Conservation (phyloP, 768 basidiomycete species). For the Coprinopsis strossmayeri region DNA sequence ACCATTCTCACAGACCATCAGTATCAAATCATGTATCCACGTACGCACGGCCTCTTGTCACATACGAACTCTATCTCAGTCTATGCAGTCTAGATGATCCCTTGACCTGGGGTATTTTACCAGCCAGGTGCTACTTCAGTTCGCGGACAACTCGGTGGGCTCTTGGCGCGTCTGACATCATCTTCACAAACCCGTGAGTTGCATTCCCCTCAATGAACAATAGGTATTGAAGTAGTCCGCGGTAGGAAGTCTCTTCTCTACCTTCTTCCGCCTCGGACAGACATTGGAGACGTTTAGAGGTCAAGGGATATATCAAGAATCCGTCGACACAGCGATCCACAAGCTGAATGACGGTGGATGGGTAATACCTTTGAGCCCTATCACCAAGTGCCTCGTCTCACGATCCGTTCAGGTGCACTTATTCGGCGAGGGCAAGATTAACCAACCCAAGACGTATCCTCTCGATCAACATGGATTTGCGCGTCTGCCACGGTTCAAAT, state of each 20-base stretch:
- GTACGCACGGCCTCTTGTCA: slow-evolving; percentile 35
- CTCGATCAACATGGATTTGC: slow-evolving; percentile 34
- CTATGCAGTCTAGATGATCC: slow-evolving; percentile 64
- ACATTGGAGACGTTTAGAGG: slow-evolving; percentile 91
- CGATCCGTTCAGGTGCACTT: slow-evolving; percentile 66
- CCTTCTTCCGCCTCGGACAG: slow-evolving; percentile 86
- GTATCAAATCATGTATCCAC: slow-evolving; percentile 95
- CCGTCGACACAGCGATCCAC: slow-evolving; percentile 76
- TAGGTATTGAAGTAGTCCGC: slow-evolving; percentile 11
- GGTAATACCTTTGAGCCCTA: slow-evolving; percentile 44
- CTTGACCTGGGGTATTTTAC: slow-evolving; percentile 82
- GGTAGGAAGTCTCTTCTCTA: slow-evolving; percentile 63
- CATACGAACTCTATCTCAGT: slow-evolving; percentile 1
- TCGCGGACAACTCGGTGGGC: slow-evolving; percentile 77
- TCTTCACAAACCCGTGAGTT: slow-evolving; percentile 88
- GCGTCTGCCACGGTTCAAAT: slow-evolving; percentile 76
- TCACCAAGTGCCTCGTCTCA: neutral
- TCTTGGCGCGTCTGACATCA: slow-evolving; percentile 86
- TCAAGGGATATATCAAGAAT: slow-evolving; percentile 81
- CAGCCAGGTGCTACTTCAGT: slow-evolving; percentile 50
- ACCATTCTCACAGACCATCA: slow-evolving; percentile 26
- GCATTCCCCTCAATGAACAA: neutral
- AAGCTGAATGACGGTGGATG: slow-evolving; percentile 79
- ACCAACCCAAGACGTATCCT: slow-evolving; percentile 57
- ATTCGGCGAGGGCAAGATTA: slow-evolving; percentile 85